These are phyloP conservation scores for Euphorbia tirucalli DNA, from an alignment of 345 rosid genomes.

Conservation along the genomic window DNA sequence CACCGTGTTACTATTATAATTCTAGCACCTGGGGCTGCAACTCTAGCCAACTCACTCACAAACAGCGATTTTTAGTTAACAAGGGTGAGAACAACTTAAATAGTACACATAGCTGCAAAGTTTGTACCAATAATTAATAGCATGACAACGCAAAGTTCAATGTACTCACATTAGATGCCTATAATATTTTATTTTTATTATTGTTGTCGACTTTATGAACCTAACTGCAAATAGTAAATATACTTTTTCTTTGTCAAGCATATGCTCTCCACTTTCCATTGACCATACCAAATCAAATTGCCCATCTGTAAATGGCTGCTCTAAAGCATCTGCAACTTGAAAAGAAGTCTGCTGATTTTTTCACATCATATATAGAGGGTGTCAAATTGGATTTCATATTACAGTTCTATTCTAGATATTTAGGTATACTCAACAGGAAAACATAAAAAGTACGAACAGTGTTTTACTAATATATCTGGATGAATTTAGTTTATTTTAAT, in stretches of 20 bases:
- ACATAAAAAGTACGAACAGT: too few species aligned
- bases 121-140: too few species aligned
- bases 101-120: too few species aligned
- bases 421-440: too few species aligned
- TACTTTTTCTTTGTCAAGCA: too few species aligned
- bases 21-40: constrained; percentile 76
- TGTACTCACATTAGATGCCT: too few species aligned
- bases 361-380: not conserved
- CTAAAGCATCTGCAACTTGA: constrained; percentile 88
- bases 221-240: constrained; percentile 22
- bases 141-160: too few species aligned
- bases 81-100: not conserved
- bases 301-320: constrained; percentile 82
- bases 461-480: too few species aligned
- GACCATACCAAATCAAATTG: constrained; percentile 88
- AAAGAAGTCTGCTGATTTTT: constrained; percentile 51
- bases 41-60: constrained; percentile 70
- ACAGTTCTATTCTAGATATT: too few species aligned
- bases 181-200: too few species aligned
- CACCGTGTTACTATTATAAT: constrained; percentile 94
- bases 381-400: too few species aligned
- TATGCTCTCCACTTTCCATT: constrained; percentile 98
- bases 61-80: constrained; percentile 41
- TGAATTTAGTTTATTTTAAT: too few species aligned
- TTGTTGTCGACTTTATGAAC: constrained; percentile 50